Evolutionary conservation across 371 early-diverging fungal genomes (phyloP), one percentile per base, ranked within the genome.

Genomic region (Umbelopsis sp.): DNA sequence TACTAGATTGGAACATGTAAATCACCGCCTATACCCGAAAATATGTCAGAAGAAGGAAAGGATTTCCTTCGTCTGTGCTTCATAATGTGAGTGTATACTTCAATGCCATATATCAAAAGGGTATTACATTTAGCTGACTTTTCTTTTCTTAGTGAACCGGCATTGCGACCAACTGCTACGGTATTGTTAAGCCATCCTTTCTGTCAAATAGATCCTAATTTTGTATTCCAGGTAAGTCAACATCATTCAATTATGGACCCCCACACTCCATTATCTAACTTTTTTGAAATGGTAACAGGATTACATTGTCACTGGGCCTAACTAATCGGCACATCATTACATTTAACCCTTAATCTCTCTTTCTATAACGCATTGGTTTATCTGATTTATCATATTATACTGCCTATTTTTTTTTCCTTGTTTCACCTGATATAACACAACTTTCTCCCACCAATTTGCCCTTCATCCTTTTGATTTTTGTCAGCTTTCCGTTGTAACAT

Each of bases 41-140:
- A 80, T 57, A 77, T 92, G 25, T 89, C 91, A 10, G 83, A 82
- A 14, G 83, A 86, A 29, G 95, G 89, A 44, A 80, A 81, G 50
- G 89, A 92, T 68, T 96, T 97, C 73, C 74, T 97, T 65, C 84
- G 81, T 63, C 79, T 84, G 76, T 92, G 94, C 29, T 93, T 95
- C 69, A 86, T 85, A 69, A 85, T 90, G 81, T 88, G 78, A 83
- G 84, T 73, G 12, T 29, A 44, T 65, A 46, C 63, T 12, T 24
- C 62, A 46, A 44, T 22, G 3, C 63, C n/a, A 35, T 37, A 29
- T 16, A 16, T 46, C 22, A 14, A 44, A 44, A 20, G 9, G 9
- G 1, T 29, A 29, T n/a, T 44, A 3, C 2, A 2, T 38, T 64
- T 12, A 57, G 29, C 3, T 5, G 1, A 37, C 35, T n/a, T 1